Evolutionary conservation across 352 stramenopile species (phyloP).

Genomic region (Globisporangium megalacanthum): DNA sequence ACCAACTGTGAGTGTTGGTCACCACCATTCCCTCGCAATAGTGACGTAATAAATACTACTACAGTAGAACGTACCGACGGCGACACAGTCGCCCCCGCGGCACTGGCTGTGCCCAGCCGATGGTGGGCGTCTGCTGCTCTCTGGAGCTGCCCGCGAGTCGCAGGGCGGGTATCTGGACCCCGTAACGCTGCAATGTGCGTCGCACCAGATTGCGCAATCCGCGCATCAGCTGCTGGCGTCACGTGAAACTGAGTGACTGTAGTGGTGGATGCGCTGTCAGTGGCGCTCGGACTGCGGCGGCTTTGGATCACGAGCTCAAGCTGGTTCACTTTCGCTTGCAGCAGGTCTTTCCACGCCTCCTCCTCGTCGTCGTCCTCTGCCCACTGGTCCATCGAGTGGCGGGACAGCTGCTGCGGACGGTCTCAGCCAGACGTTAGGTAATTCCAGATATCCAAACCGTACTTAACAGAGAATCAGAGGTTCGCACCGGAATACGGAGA

Average conservation of each 20-base stretch:
- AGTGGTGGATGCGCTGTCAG: slow-evolving; percentile 1
- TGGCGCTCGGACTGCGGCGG: slow-evolving; percentile 3
- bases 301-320: slow-evolving; percentile 56
- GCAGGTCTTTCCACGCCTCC: slow-evolving; percentile 70
- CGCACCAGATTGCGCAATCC: slow-evolving; percentile 14
- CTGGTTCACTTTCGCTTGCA: slow-evolving; percentile 75
- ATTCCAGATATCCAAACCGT: too few relatives aligned
- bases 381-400: slow-evolving; percentile 69
- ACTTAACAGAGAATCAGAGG: not conserved
- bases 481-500: slow-evolving; percentile 2
- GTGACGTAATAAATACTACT: not conserved
- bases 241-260: not conserved
- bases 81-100: not conserved
- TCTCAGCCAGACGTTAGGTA: not conserved
- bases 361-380: slow-evolving; percentile 76
- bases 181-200: slow-evolving; percentile 6
- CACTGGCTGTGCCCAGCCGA: not conserved
- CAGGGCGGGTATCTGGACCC: slow-evolving; percentile 8
- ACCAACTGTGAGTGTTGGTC: not conserved
- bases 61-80: slow-evolving; percentile 13
- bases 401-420: slow-evolving; percentile 17
- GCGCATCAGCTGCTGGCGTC: slow-evolving; percentile 13
- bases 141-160: slow-evolving; percentile 34
- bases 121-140: slow-evolving; percentile 27
- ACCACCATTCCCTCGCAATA: not conserved